Conservation (phyloP, 2,329 filamentous ascomycete genomes). For the Aureobasidium sp. region DNA sequence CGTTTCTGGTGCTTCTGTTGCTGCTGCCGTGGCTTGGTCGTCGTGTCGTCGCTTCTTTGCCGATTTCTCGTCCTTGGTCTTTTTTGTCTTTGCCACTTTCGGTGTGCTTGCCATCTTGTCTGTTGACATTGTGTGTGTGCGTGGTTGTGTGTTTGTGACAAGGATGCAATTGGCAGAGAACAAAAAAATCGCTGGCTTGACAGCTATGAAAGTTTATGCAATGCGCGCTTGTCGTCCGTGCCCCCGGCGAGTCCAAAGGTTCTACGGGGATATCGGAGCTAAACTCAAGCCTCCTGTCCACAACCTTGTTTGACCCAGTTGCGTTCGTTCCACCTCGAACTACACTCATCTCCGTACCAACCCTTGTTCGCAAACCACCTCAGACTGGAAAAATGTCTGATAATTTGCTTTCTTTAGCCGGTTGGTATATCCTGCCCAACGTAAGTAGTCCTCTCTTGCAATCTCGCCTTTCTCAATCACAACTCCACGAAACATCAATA, state of each 20-base stretch:
- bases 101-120: conserved; percentile 16
- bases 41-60: conserved; percentile 23
- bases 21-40: conserved; percentile 10
- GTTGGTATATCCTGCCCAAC: conserved; percentile 57
- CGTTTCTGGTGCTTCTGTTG: conserved; percentile 18
- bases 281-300: too few relatives aligned
- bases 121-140: conserved; percentile 20
- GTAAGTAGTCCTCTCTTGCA: conserved; percentile 36
- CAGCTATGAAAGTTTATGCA: neutral
- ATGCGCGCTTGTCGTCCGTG: neutral
- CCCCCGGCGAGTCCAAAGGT: neutral
- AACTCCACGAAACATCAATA: neutral
- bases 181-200: conserved; percentile 6
- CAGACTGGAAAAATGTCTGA: conserved; percentile 28
- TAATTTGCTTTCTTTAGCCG: conserved; percentile 48
- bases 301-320: neutral
- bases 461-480: neutral
- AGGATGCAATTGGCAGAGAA: neutral
- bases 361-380: neutral
- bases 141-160: neutral
- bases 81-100: conserved; percentile 31
- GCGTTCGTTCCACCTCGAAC: neutral
- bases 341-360: neutral
- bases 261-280: neutral
- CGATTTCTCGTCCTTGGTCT: conserved; percentile 32